phyloP scores from a whole-genome alignment of 257 asterid species.

The Gentiana macrophylla region DNA sequence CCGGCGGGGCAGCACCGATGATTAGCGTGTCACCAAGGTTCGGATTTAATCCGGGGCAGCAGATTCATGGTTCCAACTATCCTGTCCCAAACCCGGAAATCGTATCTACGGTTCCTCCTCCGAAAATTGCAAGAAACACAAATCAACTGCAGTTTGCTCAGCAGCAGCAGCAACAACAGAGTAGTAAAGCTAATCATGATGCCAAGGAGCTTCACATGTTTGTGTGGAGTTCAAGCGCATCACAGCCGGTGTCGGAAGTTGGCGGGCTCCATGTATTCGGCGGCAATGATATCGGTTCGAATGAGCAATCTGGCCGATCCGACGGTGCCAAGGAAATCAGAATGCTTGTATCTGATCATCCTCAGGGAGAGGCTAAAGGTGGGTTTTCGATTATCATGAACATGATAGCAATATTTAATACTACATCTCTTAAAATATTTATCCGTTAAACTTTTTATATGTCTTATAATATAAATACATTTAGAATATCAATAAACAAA shows the following conservation, averaged over 20 bases:
- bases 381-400: not conserved
- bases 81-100: conserved; percentile 96
- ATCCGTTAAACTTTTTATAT: not conserved
- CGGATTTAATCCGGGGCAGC: conserved; percentile 54
- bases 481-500: too few relatives aligned
- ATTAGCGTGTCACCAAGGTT: conserved; percentile 51
- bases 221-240: conserved; percentile 96
- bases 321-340: conserved; percentile 96
- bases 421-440: too few relatives aligned
- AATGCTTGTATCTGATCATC: conserved; percentile 66
- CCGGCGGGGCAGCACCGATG: conserved; percentile 22
- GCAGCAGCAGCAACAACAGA: conserved; percentile 18
- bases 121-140: conserved; percentile 26
- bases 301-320: conserved; percentile 71
- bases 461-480: too few relatives aligned
- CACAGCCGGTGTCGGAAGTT: conserved; percentile 72
- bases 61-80: conserved; percentile 37
- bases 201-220: conserved; percentile 97
- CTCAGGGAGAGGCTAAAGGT: conserved; percentile 83
- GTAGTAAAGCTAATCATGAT: conserved; percentile 39
- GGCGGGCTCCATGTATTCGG: conserved; percentile 39
- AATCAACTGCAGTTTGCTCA: conserved; percentile 14
- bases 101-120: conserved; percentile 27
- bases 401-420: too few relatives aligned
- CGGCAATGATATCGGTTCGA: conserved; percentile 37